phyloP scores from a whole-genome alignment of 2,329 filamentous ascomycete species.

The Penicillium sp. region DNA sequence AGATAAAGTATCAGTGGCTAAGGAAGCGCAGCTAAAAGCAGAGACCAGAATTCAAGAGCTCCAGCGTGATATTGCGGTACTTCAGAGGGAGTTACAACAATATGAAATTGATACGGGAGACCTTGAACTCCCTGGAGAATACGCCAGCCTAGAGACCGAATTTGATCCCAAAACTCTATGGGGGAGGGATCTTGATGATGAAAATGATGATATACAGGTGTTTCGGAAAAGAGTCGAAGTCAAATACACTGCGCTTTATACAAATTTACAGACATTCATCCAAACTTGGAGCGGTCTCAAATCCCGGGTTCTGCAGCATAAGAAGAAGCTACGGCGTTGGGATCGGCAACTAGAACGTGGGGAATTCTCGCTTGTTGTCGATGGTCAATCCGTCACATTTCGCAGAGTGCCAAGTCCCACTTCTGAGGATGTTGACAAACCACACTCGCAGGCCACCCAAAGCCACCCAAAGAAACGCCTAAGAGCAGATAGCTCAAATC shows the following conservation, averaged over 20 bases:
- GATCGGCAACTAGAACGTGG: slow-evolving; percentile 29
- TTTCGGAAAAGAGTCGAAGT: slow-evolving; percentile 22
- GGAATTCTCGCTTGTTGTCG: slow-evolving; percentile 31
- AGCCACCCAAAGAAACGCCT: slow-evolving; percentile 1
- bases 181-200: slow-evolving; percentile 23
- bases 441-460: background rate
- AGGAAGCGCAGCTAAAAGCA: slow-evolving; percentile 19
- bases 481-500: background rate
- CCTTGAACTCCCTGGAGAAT: slow-evolving; percentile 6
- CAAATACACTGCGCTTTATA: slow-evolving; percentile 37
- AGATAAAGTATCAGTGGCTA: slow-evolving; percentile 18
- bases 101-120: slow-evolving; percentile 12
- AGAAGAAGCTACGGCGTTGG: slow-evolving; percentile 34
- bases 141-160: slow-evolving; percentile 8
- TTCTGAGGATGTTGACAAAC: background rate
- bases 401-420: slow-evolving; percentile 19
- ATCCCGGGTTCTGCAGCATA: slow-evolving; percentile 34
- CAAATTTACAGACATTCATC: slow-evolving; percentile 29
- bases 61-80: slow-evolving; percentile 20
- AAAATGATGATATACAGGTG: slow-evolving; percentile 14
- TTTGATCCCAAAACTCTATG: slow-evolving; percentile 14
- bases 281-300: slow-evolving; percentile 31
- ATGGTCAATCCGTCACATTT: slow-evolving; percentile 31
- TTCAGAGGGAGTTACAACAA: slow-evolving; percentile 24
- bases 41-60: slow-evolving; percentile 21